phyloP scores from a whole-genome alignment of 2,329 filamentous ascomycete genomes.

The Cytospora paraplurivora region DNA sequence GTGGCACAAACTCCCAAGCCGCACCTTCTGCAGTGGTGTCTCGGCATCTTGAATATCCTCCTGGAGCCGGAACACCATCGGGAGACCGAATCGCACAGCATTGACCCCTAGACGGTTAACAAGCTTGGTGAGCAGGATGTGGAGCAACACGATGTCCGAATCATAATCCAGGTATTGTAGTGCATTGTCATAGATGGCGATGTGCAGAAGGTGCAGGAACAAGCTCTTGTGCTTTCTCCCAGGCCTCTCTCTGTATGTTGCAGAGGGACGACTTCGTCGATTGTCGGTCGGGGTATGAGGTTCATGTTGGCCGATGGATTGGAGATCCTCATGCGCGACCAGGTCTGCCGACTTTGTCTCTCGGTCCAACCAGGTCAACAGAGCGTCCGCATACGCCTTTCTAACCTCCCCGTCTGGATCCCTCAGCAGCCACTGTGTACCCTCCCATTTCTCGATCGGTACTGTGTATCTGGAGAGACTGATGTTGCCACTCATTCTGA shows the following conservation, averaged over 20 bases:
- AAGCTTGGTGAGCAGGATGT: conserved; percentile 75
- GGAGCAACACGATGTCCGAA: conserved; percentile 73
- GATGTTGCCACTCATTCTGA: conserved; percentile 58
- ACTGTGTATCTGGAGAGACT: conserved; percentile 74
- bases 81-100: conserved; percentile 73
- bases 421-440: conserved; percentile 89
- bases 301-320: conserved; percentile 39
- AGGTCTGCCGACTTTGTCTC: conserved; percentile 72
- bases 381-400: conserved; percentile 80
- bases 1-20: conserved; percentile 80
- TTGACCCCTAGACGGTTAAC: conserved; percentile 80
- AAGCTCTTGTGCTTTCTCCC: conserved; percentile 59
- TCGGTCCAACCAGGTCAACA: conserved; percentile 81
- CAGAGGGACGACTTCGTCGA: conserved; percentile 69
- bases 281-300: conserved; percentile 53
- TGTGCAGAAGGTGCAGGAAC: conserved; percentile 80
- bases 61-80: conserved; percentile 87
- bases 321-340: conserved; percentile 23
- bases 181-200: conserved; percentile 87
- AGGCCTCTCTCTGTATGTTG: conserved; percentile 62
- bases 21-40: conserved; percentile 70
- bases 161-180: conserved; percentile 73
- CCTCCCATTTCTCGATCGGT: conserved; percentile 86
- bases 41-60: conserved; percentile 74
- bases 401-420: conserved; percentile 78